Evolutionary conservation across 129 eudicot genomes (phyloP), one percentile per base, ranked within the genome.

Genomic region (Erigeron canadensis): DNA sequence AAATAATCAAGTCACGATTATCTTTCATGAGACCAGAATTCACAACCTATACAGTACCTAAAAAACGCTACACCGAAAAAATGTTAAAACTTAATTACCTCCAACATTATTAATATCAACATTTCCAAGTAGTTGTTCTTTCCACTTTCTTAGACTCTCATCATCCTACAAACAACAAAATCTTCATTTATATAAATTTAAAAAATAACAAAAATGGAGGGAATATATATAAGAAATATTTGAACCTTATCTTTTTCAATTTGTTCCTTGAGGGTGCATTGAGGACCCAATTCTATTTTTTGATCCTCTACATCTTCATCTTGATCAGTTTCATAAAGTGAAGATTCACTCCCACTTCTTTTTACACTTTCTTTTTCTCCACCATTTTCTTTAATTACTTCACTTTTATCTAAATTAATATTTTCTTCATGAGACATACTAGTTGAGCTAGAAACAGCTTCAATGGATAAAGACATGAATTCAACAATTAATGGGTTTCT

Each of bases 121-220:
- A 43, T 80, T 84, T 37, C 92, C 92, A 76, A 86, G 88, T 48
- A 86, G 83, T 67, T 86, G 92, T 70, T 86, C 88, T 83, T 86
- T 86, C 92, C 92, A 86, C 67, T 83, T 86, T 81, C 88, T 84
- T 51, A 86, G 76, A 61, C 92, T 86, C 75, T 86, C 92, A 79
- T 86, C 92, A 81, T 86, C 92, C 92, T 86, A 70, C 5, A 63
- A 17, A 51, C 77, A 70, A 70, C 63, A 63, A 55, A 18, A 22
- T 5, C 7, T 5, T 66, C 65, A 22, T 17, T 37, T 8, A 51
- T 50, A 37, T 19, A 58, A 38, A 57, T 22, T 37, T 48, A 67
- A 19, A 69, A n/a, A n/a, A n/a, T n/a, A n/a, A n/a, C 19, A 3
- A 70, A 44, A 22, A 19, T 23, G 43, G 63, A 15, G 44, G 23